phyloP scores from a whole-genome alignment of 2,329 filamentous ascomycete genomes.

The Ophiognomonia clavigignenti-juglandacearum region DNA sequence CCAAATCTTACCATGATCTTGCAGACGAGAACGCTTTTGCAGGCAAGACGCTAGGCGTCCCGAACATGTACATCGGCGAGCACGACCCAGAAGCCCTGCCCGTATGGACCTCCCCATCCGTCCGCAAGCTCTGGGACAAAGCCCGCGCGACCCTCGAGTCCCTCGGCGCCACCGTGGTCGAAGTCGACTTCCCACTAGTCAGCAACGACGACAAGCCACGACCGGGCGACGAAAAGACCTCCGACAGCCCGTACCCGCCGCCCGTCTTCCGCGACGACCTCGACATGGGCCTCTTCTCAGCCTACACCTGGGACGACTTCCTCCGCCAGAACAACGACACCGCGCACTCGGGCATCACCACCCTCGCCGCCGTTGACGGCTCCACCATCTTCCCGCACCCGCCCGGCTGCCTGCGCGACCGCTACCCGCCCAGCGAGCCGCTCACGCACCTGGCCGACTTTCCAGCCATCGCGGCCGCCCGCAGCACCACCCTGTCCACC shows the following conservation, averaged over 20 bases:
- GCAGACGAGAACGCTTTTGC: slow-evolving; percentile 26
- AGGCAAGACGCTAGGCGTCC: slow-evolving; percentile 44
- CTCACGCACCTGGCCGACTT: slow-evolving; percentile 1
- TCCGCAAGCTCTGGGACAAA: slow-evolving; percentile 24
- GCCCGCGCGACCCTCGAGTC: slow-evolving; percentile 31
- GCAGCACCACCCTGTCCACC: slow-evolving; percentile 17
- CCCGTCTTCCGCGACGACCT: slow-evolving; percentile 34
- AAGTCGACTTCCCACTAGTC: slow-evolving; percentile 40
- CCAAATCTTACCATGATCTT: slow-evolving; percentile 27
- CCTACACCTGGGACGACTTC: slow-evolving; percentile 49
- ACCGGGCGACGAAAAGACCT: not conserved
- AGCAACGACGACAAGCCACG: slow-evolving; percentile 40
- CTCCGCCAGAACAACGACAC: slow-evolving; percentile 35
- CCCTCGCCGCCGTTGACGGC: slow-evolving; percentile 34
- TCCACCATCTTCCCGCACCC: slow-evolving; percentile 30
- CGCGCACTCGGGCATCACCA: slow-evolving; percentile 22
- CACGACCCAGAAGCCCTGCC: slow-evolving; percentile 18
- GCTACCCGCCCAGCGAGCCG: not conserved
- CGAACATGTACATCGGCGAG: slow-evolving; percentile 45
- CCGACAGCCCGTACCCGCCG: not conserved
- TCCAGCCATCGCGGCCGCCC: slow-evolving; percentile 19
- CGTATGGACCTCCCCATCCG: slow-evolving; percentile 17
- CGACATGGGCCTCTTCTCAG: slow-evolving; percentile 43
- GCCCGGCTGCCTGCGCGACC: slow-evolving; percentile 12
- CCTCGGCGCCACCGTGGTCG: slow-evolving; percentile 36